phyloP scores from a whole-genome alignment of 805 yeast genomes.

The Candida anglica region DNA sequence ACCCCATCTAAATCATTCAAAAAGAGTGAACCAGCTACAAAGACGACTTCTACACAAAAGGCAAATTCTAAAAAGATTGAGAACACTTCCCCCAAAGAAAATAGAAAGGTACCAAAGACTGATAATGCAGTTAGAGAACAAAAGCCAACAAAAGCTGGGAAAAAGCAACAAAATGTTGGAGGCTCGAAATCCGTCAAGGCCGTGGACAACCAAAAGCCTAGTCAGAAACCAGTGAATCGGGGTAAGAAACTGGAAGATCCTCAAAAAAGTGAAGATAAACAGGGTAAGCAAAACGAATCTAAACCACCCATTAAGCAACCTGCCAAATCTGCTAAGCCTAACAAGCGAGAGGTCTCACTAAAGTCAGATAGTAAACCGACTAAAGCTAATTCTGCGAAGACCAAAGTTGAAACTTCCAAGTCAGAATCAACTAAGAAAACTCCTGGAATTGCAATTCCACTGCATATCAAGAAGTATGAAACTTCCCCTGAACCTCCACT shows the following conservation, averaged over 20 bases:
- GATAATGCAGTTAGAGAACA: neutral
- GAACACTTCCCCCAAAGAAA: neutral
- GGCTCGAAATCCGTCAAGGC: too few relatives aligned
- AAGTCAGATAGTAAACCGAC: too few relatives aligned
- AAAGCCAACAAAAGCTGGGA: neutral
- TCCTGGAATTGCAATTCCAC: slow-evolving; percentile 12
- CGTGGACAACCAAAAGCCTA: too few relatives aligned
- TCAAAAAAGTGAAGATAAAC: too few relatives aligned
- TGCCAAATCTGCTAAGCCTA: neutral
- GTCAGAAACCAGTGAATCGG: slow-evolving; percentile 3
- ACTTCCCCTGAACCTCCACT: slow-evolving; percentile 40
- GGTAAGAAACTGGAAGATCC: too few relatives aligned
- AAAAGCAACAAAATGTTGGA: too few relatives aligned
- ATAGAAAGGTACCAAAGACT: neutral
- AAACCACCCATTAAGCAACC: neutral
- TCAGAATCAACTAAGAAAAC: neutral
- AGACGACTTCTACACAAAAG: neutral
- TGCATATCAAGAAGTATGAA: slow-evolving; percentile 24
- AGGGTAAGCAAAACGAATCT: too few relatives aligned
- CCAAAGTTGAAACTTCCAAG: neutral
- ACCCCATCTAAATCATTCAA: slow-evolving; percentile 1
- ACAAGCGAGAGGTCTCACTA: too few relatives aligned
- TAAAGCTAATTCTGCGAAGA: neutral
- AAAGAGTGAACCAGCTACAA: neutral
- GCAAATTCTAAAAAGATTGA: neutral